phyloP scores from a whole-genome alignment of 352 stramenopile genomes.

The Globisporangium abappressorium region DNA sequence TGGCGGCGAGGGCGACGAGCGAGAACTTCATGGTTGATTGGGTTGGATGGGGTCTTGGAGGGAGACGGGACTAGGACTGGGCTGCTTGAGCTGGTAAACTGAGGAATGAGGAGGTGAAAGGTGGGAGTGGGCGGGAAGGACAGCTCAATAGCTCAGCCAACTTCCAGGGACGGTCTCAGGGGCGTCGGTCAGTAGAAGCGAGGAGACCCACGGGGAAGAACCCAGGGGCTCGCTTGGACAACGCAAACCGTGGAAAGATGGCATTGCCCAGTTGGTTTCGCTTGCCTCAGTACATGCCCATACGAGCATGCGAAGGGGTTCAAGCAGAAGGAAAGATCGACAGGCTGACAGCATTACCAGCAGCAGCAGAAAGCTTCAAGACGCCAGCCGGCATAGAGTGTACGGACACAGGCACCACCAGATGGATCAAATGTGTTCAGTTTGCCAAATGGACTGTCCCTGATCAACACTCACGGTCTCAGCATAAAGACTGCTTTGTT shows the following conservation, averaged over 20 bases:
- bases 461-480: neutral
- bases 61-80: neutral
- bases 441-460: neutral
- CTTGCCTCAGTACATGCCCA: neutral
- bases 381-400: neutral
- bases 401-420: neutral
- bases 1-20: conserved; percentile 10
- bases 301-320: neutral
- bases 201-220: neutral
- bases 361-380: neutral
- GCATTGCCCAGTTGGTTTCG: neutral
- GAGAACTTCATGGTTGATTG: conserved; percentile 13
- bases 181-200: neutral
- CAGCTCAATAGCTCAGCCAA: neutral
- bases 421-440: neutral
- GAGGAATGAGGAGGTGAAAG: conserved; percentile 6
- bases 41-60: too few species aligned
- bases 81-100: neutral
- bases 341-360: neutral
- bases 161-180: neutral
- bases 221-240: neutral
- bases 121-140: neutral
- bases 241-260: neutral
- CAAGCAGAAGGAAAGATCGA: neutral
- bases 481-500: too few species aligned